phyloP scores from a whole-genome alignment of 257 asterid genomes.

The Anisodus tanguticus region DNA sequence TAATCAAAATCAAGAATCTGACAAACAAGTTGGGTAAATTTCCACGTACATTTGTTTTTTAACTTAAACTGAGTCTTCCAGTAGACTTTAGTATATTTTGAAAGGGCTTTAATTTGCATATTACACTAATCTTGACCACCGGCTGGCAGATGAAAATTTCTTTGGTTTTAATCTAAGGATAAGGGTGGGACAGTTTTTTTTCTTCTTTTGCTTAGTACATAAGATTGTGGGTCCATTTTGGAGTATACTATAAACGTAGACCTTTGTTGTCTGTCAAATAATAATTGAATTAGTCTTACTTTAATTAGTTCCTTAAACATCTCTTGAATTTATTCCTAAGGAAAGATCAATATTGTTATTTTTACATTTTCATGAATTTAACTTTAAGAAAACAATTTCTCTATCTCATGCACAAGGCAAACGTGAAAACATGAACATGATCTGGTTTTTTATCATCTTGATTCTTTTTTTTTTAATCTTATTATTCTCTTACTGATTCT shows the following conservation, averaged over 20 bases:
- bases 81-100: conserved; percentile 5
- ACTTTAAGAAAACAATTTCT: conserved; percentile 25
- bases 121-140: conserved; percentile 22
- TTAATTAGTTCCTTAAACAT: background rate
- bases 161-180: conserved; percentile 28
- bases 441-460: background rate
- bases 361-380: background rate
- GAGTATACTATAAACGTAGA: conserved; percentile 44
- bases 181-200: background rate
- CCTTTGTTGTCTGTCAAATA: conserved; percentile 17
- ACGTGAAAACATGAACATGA: background rate
- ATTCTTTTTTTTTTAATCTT: background rate
- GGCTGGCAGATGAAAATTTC: conserved; percentile 17
- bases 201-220: conserved; percentile 45
- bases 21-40: conserved; percentile 21
- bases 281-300: background rate
- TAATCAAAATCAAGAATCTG: background rate
- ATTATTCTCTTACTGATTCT: background rate
- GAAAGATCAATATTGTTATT: conserved; percentile 32
- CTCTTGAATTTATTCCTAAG: conserved; percentile 20
- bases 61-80: conserved; percentile 10
- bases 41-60: background rate
- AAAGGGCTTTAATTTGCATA: background rate
- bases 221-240: conserved; percentile 58
- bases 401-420: background rate